phyloP scores from a whole-genome alignment of 352 stramenopile genomes.

The Pythium brassicae region DNA sequence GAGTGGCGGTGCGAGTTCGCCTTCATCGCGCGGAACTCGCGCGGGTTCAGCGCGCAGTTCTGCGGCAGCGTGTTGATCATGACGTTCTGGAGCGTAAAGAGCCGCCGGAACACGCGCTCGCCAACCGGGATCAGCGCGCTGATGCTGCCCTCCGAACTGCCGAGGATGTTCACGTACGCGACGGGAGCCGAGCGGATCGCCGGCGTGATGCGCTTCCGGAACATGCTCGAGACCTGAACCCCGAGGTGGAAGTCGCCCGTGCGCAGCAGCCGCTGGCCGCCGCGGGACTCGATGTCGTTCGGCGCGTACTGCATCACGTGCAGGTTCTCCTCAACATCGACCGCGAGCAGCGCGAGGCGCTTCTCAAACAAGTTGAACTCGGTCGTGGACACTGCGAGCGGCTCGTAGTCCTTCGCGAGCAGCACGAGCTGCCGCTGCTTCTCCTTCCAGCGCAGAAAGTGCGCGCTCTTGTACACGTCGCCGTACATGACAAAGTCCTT shows the following conservation, averaged over 20 bases:
- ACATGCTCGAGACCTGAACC: constrained; percentile 69
- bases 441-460: constrained; percentile 85
- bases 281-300: constrained; percentile 80
- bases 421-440: constrained; percentile 75
- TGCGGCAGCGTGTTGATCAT: constrained; percentile 88
- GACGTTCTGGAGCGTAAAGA: constrained; percentile 87
- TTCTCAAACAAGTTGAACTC: constrained; percentile 84
- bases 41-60: constrained; percentile 81
- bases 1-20: constrained; percentile 54
- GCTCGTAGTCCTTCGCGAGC: constrained; percentile 85
- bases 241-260: constrained; percentile 83
- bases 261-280: constrained; percentile 74
- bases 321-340: constrained; percentile 83
- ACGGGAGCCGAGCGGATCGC: constrained; percentile 16
- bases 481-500: constrained; percentile 86
- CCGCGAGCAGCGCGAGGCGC: constrained; percentile 60
- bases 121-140: constrained; percentile 67
- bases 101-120: constrained; percentile 78
- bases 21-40: constrained; percentile 80
- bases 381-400: constrained; percentile 65
- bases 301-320: constrained; percentile 86
- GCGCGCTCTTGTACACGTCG: constrained; percentile 86
- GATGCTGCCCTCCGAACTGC: constrained; percentile 76
- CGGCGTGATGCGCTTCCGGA: constrained; percentile 60
- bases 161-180: constrained; percentile 75